phyloP scores from a whole-genome alignment of 257 asterid genomes.

The Plantago ovata region DNA sequence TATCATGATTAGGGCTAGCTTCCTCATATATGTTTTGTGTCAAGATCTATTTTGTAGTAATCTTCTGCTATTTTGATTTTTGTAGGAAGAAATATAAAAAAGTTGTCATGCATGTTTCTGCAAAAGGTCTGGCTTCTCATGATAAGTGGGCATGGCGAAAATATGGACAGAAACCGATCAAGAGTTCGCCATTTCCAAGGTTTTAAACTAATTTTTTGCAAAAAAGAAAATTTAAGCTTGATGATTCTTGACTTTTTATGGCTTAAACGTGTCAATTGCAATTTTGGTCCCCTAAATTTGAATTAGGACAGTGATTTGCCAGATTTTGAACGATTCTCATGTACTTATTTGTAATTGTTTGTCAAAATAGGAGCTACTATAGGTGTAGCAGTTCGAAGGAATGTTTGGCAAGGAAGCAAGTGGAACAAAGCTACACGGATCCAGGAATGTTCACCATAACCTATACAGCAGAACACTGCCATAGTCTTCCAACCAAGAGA shows the following conservation, averaged over 20 bases:
- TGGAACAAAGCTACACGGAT: conserved; percentile 54
- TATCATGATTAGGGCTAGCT: neutral
- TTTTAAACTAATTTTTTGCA: neutral
- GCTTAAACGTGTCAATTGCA: neutral
- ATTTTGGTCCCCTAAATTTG: too few species aligned
- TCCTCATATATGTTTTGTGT: neutral
- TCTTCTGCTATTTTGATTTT: neutral
- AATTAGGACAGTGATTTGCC: too few species aligned
- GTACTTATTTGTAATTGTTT: neutral
- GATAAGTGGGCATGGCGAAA: conserved; percentile 43
- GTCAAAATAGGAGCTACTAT: conserved; percentile 46
- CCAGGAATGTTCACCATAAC: conserved; percentile 55
- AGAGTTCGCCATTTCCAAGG: conserved; percentile 45
- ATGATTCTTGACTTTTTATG: neutral
- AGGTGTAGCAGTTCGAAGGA: conserved; percentile 57
- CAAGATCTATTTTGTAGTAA: neutral
- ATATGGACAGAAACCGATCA: conserved; percentile 44
- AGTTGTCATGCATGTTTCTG: conserved; percentile 25
- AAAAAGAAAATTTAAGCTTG: neutral
- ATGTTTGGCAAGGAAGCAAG: conserved; percentile 67
- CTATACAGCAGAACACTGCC: conserved; percentile 65
- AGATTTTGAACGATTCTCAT: neutral
- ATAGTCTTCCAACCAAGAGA: conserved; percentile 52
- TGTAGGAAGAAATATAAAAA: conserved; percentile 30
- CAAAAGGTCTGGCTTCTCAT: conserved; percentile 22